Base-by-base conservation (phyloP, 1,139 yeast species). In the Yamadazyma triangularis region DNA sequence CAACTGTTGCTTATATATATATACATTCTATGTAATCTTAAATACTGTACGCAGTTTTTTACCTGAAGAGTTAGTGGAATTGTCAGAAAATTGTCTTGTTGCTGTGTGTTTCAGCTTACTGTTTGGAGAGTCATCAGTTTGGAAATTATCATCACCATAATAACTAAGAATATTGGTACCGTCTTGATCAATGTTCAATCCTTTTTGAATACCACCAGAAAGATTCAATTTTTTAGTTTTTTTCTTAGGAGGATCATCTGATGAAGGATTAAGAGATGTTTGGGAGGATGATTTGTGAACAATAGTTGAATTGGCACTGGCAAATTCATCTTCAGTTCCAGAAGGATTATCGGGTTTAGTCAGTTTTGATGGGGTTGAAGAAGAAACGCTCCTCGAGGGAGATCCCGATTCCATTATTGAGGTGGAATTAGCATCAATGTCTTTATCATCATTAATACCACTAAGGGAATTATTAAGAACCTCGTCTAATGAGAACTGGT, bases 141-240 rank as follows among this genome's bases (percentile, higher is more conserved):
- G 58, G 36, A 65, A 62, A 35, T 66, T 64, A 6, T 51, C 63
- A 39, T 67, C 73, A 29, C 61, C 57, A 37, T 67, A 66, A 39
- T 60, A 64, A 32, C 60, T 58, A 24, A 60, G 45, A 1, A 68
- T 47, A 33, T 60, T 61, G 26, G 59, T 38, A 23, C 59, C 58
- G 19, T 64, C 70, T 23, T 60, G 66, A 22, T 55, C 53, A 14
- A 58, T 19, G 30, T 38, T 42, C 13, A 45, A 29, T 9, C 41
- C 28, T 25, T 23, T 38, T 32, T 26, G 38, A 31, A 11, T 7
- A 6, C 20, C 20, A 18, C 36, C 36, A 10, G 44, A 35, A 20
- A 43, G 27, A 20, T 39, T 46, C 15, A 44, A 35, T 22, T 42
- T 47, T 34, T 43, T 48, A 9, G 25, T 23, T 28, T 31, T 40